A percentile compares a stretch with the other conserved stretches of the same genome.
These are phyloP conservation scores for Dittrichia graveolens DNA, from an alignment of 129 eudicot species.

Conservation along the genomic window DNA sequence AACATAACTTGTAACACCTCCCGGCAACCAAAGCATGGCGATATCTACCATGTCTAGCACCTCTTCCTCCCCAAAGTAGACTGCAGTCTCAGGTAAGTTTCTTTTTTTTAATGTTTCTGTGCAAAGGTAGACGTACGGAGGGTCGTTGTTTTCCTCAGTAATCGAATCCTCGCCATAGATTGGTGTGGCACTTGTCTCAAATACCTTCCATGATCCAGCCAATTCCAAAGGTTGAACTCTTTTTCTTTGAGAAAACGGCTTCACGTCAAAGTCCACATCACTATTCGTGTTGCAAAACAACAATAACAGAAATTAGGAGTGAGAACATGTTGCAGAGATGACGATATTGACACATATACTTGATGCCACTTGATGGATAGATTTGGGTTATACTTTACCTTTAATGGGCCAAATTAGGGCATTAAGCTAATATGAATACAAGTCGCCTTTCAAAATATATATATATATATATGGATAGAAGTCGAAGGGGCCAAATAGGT, in stretches of 20 bases:
- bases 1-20: slow-evolving; percentile 86
- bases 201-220: slow-evolving; percentile 88
- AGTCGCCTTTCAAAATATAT: too few relatives aligned
- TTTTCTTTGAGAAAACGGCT: slow-evolving; percentile 84
- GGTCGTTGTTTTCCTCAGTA: slow-evolving; percentile 42
- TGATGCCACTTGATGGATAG: too few relatives aligned
- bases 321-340: not conserved
- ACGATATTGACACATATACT: not conserved
- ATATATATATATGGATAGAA: too few relatives aligned
- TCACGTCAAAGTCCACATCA: slow-evolving; percentile 66
- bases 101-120: slow-evolving; percentile 84
- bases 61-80: slow-evolving; percentile 88
- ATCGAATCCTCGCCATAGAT: slow-evolving; percentile 56
- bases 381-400: too few relatives aligned
- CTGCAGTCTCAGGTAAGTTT: slow-evolving; percentile 69
- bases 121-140: slow-evolving; percentile 87
- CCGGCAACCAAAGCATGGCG: slow-evolving; percentile 89
- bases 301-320: not conserved
- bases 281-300: slow-evolving; percentile 42
- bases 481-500: too few relatives aligned
- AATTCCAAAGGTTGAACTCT: slow-evolving; percentile 80
- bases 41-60: slow-evolving; percentile 79
- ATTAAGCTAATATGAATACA: too few relatives aligned
- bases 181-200: slow-evolving; percentile 92
- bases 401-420: too few relatives aligned